A percentile compares a stretch with the other conserved stretches of the same genome.
phyloP scores from a whole-genome alignment of 192 early-diverging fungal species.

The Mortierella antarctica region DNA sequence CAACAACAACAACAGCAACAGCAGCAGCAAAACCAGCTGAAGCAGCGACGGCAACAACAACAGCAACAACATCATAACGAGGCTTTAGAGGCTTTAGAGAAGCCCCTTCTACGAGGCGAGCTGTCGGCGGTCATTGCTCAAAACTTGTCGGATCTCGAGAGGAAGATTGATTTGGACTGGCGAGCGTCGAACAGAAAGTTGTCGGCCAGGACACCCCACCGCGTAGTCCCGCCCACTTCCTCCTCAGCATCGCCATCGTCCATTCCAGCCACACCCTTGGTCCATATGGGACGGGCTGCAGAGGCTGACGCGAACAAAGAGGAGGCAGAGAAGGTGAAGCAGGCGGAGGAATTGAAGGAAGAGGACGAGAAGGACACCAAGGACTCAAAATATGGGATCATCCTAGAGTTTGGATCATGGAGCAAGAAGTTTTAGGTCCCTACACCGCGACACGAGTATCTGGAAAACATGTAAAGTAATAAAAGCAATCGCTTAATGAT shows the following conservation, averaged over 20 bases:
- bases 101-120: constrained; percentile 1
- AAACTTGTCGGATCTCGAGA: constrained; percentile 16
- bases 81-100: no score
- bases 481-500: background rate
- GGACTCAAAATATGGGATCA: no score
- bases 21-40: background rate
- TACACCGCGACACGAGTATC: background rate
- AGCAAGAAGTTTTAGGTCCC: background rate
- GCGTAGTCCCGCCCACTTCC: background rate
- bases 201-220: background rate
- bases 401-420: background rate
- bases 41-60: constrained; percentile 5
- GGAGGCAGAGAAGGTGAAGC: background rate
- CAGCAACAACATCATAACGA: constrained; percentile 4
- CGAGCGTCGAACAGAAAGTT: background rate
- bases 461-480: background rate
- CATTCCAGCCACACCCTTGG: no score
- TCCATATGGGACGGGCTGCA: no score
- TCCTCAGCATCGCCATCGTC: no score
- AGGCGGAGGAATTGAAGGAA: background rate
- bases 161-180: constrained; percentile 1
- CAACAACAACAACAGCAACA: background rate
- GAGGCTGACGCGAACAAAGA: no score
- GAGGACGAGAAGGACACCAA: background rate
- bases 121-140: constrained; percentile 16